Conservation (phyloP, 805 yeast species). For the Priceomyces melissophilus region DNA sequence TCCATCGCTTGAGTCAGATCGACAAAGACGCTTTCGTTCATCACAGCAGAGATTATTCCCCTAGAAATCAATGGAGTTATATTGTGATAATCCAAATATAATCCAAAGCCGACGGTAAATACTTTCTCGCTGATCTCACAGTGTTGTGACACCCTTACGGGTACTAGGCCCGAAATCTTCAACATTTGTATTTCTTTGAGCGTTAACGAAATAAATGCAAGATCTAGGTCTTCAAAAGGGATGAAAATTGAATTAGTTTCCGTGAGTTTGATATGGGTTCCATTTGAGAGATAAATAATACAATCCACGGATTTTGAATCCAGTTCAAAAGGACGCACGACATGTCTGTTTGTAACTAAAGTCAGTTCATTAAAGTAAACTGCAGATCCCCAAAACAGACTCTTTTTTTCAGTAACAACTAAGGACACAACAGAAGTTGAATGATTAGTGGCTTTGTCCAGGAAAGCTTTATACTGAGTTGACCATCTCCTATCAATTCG, state of each 20-base stretch:
- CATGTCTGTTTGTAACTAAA: conserved; percentile 43
- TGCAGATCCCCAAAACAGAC: conserved; percentile 44
- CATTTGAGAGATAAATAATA: conserved; percentile 4
- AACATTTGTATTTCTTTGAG: conserved; percentile 2
- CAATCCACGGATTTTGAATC: conserved; percentile 3
- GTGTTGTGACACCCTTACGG: conserved; percentile 3
- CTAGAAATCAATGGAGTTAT: conserved; percentile 28
- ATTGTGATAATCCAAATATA: conserved; percentile 22
- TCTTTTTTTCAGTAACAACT: conserved; percentile 6
- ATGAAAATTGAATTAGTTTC: conserved; percentile 19
- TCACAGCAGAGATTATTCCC: conserved; percentile 27
- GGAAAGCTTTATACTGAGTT: not conserved
- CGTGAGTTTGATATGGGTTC: conserved; percentile 4
- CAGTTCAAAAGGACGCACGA: conserved; percentile 18
- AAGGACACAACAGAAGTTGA: conserved; percentile 16
- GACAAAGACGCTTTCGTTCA: conserved; percentile 9
- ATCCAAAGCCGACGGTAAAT: conserved; percentile 37
- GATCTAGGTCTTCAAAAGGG: conserved; percentile 33
- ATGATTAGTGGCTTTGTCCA: not conserved
- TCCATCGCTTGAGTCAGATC: conserved; percentile 4
- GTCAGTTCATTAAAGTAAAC: conserved; percentile 27
- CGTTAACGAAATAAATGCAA: conserved; percentile 33
- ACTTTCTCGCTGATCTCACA: conserved; percentile 20
- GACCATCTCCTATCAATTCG: not conserved
- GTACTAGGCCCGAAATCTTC: not conserved